A percentile compares a stretch with the other conserved stretches of the same genome.
Conservation (phyloP, 2,329 filamentous ascomycete species). For the Pyrenochaeta sp. region DNA sequence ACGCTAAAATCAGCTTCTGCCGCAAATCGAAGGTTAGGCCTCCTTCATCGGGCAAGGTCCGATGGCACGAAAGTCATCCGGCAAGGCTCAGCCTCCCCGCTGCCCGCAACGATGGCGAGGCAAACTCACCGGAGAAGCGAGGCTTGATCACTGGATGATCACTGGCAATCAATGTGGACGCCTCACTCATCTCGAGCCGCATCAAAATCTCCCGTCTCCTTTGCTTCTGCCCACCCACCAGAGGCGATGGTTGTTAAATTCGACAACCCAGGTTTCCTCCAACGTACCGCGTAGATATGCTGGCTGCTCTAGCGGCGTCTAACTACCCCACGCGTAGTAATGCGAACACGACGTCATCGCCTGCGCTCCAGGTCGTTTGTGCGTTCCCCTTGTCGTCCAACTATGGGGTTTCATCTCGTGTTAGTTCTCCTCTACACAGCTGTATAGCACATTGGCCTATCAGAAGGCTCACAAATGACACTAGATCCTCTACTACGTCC, state of each 20-base stretch:
- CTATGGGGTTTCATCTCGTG: constrained; percentile 63
- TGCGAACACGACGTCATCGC: constrained; percentile 15
- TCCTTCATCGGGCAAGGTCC: constrained; percentile 1
- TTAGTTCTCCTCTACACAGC: constrained; percentile 48
- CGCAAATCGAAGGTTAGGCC: background rate
- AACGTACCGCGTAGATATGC: constrained; percentile 48
- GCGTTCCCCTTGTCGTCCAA: constrained; percentile 66
- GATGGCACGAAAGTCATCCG: constrained; percentile 12
- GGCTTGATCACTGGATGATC: constrained; percentile 7
- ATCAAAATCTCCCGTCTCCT: constrained; percentile 14
- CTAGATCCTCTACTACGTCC: constrained; percentile 61
- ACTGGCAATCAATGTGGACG: constrained; percentile 12
- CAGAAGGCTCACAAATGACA: constrained; percentile 51
- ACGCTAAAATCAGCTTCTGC: background rate
- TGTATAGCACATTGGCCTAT: constrained; percentile 7
- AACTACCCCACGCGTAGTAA: constrained; percentile 17
- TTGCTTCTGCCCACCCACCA: constrained; percentile 2
- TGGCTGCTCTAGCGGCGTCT: constrained; percentile 38
- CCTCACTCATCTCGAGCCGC: constrained; percentile 19
- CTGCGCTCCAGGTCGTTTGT: constrained; percentile 60
- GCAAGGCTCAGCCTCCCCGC: constrained; percentile 17
- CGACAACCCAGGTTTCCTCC: constrained; percentile 11
- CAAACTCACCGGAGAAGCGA: constrained; percentile 27
- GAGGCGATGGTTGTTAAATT: constrained; percentile 13
- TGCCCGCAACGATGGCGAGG: constrained; percentile 11